Percentiles rank a stretch among this genome's conserved stretches.
Conservation (phyloP, 108 stramenopile genomes). For the Cylindrotheca closterium region DNA sequence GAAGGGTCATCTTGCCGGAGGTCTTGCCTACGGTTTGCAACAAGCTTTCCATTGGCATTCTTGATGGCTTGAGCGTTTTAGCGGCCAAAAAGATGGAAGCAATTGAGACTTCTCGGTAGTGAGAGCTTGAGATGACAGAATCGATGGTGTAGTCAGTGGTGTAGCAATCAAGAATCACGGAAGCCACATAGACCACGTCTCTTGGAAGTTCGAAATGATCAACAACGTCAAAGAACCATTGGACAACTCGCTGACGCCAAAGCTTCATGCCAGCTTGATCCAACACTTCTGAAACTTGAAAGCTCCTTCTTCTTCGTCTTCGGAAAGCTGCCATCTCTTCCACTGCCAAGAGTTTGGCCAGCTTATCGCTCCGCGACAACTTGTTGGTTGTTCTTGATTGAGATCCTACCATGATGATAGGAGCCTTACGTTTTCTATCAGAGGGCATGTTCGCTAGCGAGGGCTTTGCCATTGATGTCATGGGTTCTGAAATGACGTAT, state of each 20-base stretch:
- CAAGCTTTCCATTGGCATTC: constrained; percentile 25
- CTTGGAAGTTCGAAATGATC: constrained; percentile 41
- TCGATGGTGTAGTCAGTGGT: background rate
- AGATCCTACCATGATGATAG: too few relatives aligned
- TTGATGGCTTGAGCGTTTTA: constrained; percentile 13
- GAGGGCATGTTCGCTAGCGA: too few relatives aligned
- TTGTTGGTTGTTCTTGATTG: too few relatives aligned
- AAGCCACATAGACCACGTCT: constrained; percentile 37
- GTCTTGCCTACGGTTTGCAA: constrained; percentile 23
- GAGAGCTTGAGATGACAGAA: background rate
- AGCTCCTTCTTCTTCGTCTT: too few relatives aligned
- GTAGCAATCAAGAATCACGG: constrained; percentile 44
- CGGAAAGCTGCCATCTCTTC: too few relatives aligned
- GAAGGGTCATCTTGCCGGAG: constrained; percentile 19
- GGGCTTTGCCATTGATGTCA: too few relatives aligned
- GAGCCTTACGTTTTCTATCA: too few relatives aligned
- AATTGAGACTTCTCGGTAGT: constrained; percentile 35
- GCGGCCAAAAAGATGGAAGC: constrained; percentile 42
- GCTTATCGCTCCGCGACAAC: too few relatives aligned
- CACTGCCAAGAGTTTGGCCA: too few relatives aligned
- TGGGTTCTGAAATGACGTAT: too few relatives aligned
- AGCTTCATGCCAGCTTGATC: too few relatives aligned
- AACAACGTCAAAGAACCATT: constrained; percentile 51
- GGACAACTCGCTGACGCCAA: constrained; percentile 44
- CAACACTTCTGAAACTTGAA: too few relatives aligned